Percentiles rank a stretch among this genome's conserved stretches.
These are phyloP conservation scores for Colletotrichum costaricense DNA, from an alignment of 2,329 filamentous ascomycete species.

Conservation along the genomic window DNA sequence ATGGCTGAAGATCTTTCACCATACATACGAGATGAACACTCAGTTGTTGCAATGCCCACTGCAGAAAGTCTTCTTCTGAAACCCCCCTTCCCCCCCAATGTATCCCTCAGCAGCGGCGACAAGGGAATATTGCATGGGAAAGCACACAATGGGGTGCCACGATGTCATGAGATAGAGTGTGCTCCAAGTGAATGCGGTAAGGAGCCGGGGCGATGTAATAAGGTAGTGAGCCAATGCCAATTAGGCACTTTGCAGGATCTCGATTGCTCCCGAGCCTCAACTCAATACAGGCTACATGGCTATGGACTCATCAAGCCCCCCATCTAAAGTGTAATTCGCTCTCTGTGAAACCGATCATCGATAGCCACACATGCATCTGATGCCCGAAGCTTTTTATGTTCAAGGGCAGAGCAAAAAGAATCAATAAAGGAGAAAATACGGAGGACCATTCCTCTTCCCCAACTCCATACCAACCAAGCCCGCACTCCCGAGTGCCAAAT, in stretches of 20 bases:
- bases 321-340: constrained; percentile 12
- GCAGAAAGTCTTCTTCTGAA: background rate
- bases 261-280: background rate
- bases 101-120: too few species aligned
- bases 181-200: background rate
- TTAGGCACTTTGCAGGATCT: background rate
- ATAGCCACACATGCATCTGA: constrained; percentile 16
- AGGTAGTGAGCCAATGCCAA: background rate
- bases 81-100: too few species aligned
- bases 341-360: background rate
- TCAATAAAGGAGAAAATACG: constrained; percentile 29
- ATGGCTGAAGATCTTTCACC: background rate
- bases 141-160: too few species aligned
- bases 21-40: background rate
- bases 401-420: constrained; percentile 12
- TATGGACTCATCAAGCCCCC: constrained; percentile 31
- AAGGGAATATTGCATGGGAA: background rate
- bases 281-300: background rate
- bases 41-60: background rate
- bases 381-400: constrained; percentile 16
- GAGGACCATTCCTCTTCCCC: constrained; percentile 28
- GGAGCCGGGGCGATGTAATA: background rate
- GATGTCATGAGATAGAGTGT: background rate
- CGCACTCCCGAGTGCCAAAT: constrained; percentile 34
- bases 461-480: constrained; percentile 36